Evolutionary conservation across 257 asterid genomes (phyloP), one percentile per base, ranked within the genome.

Genomic region (Lycium barbarum): DNA sequence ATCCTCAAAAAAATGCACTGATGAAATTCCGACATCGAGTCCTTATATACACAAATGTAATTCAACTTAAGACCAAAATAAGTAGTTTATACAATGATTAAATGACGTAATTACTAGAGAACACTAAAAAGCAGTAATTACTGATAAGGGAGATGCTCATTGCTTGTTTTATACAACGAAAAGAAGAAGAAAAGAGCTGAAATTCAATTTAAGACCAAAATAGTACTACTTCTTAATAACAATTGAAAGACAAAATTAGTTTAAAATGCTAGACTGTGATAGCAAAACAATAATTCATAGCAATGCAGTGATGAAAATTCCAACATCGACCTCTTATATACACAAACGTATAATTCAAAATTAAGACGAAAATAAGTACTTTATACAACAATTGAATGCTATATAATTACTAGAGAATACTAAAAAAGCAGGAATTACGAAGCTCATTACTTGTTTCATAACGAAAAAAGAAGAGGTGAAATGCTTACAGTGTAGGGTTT

Each of bases 401-500:
- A 66, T 81, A 68, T 79, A 76, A n/a, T 36, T 26, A 73, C 12
- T 55, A 26, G 57, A 40, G 45, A 40, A 40, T 40, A 22, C 33
- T 22, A 12, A 49, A 70, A 40, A 20, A 49, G 0, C n/a, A 43
- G 38, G 55, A 40, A 62, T 20, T 3, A 62, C 22, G 54, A 62
- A 62, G 70, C 17, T 62, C 38, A n/a, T 62, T 22, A 38, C 15
- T 9, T 10, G 70, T 9, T 62, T 10, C 22, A 14, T 54, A 68
- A 43, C 55, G 83, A 53, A 54, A 79, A 70, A 11, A 51, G n/a
- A 26, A 84, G 87, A 84, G 87, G 82, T 51, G 87, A 45, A 89
- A 84, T 7, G 87, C 92, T 87, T 70, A 90, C 97, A 88, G 86
- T 58, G 89, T 26, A 65, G 72, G 43, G 71, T 17, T 40, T 65